Evolutionary conservation across 495 filamentous ascomycete species (phyloP).

Genomic region (Viridothelium virens): DNA sequence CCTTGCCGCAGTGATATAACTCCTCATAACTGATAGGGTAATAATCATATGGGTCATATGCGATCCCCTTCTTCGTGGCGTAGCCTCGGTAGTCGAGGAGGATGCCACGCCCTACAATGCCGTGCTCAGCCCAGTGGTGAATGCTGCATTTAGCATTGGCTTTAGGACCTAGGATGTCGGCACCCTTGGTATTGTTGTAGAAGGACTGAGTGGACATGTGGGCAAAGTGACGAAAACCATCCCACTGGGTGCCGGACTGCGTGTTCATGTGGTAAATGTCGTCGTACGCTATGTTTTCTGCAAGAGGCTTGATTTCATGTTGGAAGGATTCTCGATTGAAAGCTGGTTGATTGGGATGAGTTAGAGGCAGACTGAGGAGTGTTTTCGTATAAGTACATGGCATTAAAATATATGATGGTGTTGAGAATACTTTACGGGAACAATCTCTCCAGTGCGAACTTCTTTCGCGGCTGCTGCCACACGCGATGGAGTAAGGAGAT

Average conservation of each 20-base stretch:
- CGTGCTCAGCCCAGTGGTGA: conserved; percentile 46
- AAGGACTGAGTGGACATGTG: conserved; percentile 39
- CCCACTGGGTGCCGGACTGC: conserved; percentile 71
- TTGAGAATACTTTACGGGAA: conserved; percentile 35
- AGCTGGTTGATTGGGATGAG: conserved; percentile 44
- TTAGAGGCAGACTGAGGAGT: conserved; percentile 40
- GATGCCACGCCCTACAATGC: conserved; percentile 50
- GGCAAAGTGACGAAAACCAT: conserved; percentile 49
- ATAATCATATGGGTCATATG: conserved; percentile 50
- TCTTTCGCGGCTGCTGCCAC: conserved; percentile 46
- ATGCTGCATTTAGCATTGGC: conserved; percentile 46
- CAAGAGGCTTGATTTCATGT: conserved; percentile 48
- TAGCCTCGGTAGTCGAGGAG: conserved; percentile 50
- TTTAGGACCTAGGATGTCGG: conserved; percentile 47
- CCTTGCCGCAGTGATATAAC: conserved; percentile 50
- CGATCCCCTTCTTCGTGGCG: conserved; percentile 41
- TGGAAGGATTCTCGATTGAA: conserved; percentile 51
- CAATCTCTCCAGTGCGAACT: conserved; percentile 48
- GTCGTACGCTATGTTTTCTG: conserved; percentile 48
- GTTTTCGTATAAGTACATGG: conserved; percentile 24
- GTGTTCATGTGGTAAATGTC: conserved; percentile 70
- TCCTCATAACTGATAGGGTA: conserved; percentile 54
- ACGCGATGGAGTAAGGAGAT: conserved; percentile 50
- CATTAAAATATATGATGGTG: not conserved
- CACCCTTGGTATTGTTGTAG: conserved; percentile 48